Evolutionary conservation across 768 basidiomycete species (phyloP).

Genomic region (Pulveroboletus frians): DNA sequence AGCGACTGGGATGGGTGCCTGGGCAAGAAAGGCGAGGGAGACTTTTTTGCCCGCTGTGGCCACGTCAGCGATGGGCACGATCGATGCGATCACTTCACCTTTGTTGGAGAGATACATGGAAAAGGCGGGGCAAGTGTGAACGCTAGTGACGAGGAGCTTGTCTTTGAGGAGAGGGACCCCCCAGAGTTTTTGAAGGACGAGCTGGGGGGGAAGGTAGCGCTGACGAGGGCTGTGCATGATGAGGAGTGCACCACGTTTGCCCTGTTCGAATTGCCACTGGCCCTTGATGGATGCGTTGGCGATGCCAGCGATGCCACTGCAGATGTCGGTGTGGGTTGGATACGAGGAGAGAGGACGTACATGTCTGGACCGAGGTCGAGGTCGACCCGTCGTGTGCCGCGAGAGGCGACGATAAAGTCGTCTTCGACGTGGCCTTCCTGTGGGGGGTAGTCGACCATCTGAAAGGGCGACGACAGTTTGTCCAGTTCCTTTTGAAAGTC

Average conservation of each 20-base stretch:
- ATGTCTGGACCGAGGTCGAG: constrained; percentile 10
- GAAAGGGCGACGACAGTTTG: background rate
- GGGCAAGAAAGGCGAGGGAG: constrained; percentile 18
- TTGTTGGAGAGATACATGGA: constrained; percentile 32
- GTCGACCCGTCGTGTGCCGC: constrained; percentile 15
- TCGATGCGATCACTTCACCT: background rate
- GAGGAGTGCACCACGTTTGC: constrained; percentile 32
- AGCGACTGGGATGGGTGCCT: constrained; percentile 8
- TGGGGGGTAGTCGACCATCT: constrained; percentile 14
- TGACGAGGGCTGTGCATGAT: constrained; percentile 30
- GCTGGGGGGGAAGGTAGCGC: constrained; percentile 15
- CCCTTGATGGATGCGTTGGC: constrained; percentile 31
- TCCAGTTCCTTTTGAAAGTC: constrained; percentile 16
- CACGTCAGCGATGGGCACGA: background rate
- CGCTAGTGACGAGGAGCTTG: constrained; percentile 32
- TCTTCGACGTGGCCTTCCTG: constrained; percentile 16
- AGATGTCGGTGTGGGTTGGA: background rate
- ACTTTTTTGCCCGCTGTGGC: constrained; percentile 21
- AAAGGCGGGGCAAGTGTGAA: constrained; percentile 30
- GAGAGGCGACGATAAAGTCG: constrained; percentile 21
- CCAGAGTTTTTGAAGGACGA: constrained; percentile 24
- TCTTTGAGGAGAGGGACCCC: constrained; percentile 20
- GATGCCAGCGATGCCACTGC: constrained; percentile 22
- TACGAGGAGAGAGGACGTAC: constrained; percentile 14
- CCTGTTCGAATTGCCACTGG: constrained; percentile 31